Evolutionary conservation across 2,329 filamentous ascomycete species (phyloP), one percentile per base, ranked within the genome.

Genomic region (Pyrenophora tritici-repentis): DNA sequence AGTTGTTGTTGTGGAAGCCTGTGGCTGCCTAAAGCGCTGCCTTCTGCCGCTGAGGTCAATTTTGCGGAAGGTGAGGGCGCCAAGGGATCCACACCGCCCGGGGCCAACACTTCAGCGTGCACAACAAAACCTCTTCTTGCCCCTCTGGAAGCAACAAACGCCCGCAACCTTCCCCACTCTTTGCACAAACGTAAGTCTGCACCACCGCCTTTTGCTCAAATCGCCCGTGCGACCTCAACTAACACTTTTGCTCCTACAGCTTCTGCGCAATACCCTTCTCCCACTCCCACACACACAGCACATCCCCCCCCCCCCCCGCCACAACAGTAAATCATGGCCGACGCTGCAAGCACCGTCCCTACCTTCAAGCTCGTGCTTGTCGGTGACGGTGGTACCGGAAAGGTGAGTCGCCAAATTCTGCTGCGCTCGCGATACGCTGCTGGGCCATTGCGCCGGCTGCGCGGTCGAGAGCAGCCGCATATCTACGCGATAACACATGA

Each of bases 301-400:
- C 56, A 58, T 29, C 34, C 3, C 45, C 32, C 34, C 3, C 45
- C 63, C 65, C 68, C 67, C 34, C 69, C 70, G 65, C 70, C 61
- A 67, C 62, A 62, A 63, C 67, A 64, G 55, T 37, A 46, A 53
- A 65, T 51, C 67, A 95, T 94, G 90, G 69, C 71, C 54, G 69
- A 73, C 62, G 62, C 65, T 58, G 60, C 57, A 48, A 85, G 88
- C 61, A 71, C 65, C 58, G 72, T 81, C 65, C 91, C 93, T 66
- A 96, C 91, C 78, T 99, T 99, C 89, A 99, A 99, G 90, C 90
- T 99, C 73, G 94, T 99, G 78, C 91, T 99, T 81, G 94, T 99
- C 74, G 94, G 94, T 78, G 94, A 99, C 77, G 94, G 94, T 80
- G 94, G 94, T 85, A 99, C 94, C 73, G 94, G 94, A 82, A 99